A percentile compares a stretch with the other conserved stretches of the same genome.
phyloP scores from a whole-genome alignment of 495 filamentous ascomycete genomes.

The Penicillium manginii region DNA sequence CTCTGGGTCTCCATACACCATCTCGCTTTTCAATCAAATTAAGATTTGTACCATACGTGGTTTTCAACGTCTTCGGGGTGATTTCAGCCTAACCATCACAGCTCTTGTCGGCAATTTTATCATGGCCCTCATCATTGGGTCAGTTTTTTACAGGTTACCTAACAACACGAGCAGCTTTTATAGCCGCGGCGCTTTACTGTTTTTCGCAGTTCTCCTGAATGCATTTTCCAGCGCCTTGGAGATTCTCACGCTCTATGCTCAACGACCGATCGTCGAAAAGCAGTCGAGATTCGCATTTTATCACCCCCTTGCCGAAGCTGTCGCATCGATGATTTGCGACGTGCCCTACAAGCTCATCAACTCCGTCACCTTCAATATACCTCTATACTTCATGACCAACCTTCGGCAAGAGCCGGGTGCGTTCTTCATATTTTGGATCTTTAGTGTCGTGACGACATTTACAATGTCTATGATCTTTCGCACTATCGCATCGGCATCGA shows the following conservation, averaged over 20 bases:
- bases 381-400: constrained; percentile 58
- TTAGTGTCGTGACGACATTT: constrained; percentile 53
- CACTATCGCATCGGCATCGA: constrained; percentile 46
- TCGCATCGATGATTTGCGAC: constrained; percentile 59
- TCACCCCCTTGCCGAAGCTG: constrained; percentile 57
- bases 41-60: constrained; percentile 45
- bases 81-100: constrained; percentile 67
- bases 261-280: constrained; percentile 64
- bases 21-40: constrained; percentile 38
- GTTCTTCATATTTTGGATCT: constrained; percentile 64
- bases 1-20: constrained; percentile 37
- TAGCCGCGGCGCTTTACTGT: constrained; percentile 73
- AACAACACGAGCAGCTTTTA: constrained; percentile 67
- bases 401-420: constrained; percentile 40
- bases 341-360: constrained; percentile 54
- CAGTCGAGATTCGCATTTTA: constrained; percentile 63
- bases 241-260: constrained; percentile 56
- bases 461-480: constrained; percentile 57
- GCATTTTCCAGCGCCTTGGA: constrained; percentile 77
- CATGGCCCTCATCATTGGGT: constrained; percentile 76
- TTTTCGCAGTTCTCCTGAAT: constrained; percentile 83
- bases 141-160: constrained; percentile 77
- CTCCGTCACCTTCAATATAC: constrained; percentile 48
- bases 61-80: constrained; percentile 57
- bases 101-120: constrained; percentile 69